These are phyloP conservation scores for Alectoria sarmentosa DNA, from an alignment of 495 filamentous ascomycete species.

Conservation along the genomic window DNA sequence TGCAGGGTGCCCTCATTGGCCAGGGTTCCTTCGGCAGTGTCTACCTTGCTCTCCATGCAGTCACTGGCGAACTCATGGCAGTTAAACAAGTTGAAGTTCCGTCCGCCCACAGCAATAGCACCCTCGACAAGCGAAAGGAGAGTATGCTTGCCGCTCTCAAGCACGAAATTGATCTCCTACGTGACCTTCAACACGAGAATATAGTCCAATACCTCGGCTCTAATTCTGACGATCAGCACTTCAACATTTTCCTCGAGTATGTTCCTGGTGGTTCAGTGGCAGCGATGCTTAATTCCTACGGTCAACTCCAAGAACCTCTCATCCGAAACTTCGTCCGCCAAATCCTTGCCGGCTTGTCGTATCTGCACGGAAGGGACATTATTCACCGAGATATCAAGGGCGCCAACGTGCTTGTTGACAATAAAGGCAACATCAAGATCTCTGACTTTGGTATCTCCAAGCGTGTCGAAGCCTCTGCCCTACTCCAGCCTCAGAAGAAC, in stretches of 20 bases:
- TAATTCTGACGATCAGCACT: constrained; percentile 78
- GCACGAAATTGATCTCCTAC: constrained; percentile 88
- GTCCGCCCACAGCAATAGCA: constrained; percentile 60
- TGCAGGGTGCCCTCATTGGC: constrained; percentile 96
- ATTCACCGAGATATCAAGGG: constrained; percentile 99
- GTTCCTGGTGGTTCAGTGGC: constrained; percentile 96
- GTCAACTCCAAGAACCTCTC: constrained; percentile 84
- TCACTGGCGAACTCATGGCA: constrained; percentile 95
- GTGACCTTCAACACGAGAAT: constrained; percentile 91
- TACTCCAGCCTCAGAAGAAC: constrained; percentile 48
- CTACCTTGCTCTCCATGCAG: constrained; percentile 90
- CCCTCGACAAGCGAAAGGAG: constrained; percentile 84
- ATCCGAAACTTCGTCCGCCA: constrained; percentile 96
- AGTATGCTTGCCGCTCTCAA: constrained; percentile 96
- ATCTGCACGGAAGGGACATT: constrained; percentile 90
- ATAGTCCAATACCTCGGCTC: constrained; percentile 98
- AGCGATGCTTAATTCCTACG: constrained; percentile 97
- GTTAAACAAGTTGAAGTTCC: constrained; percentile 98
- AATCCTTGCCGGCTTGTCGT: constrained; percentile 90
- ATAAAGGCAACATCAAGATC: constrained; percentile 98
- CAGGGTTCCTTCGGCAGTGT: constrained; percentile 97
- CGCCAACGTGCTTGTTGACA: constrained; percentile 97
- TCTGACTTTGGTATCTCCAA: constrained; percentile 99
- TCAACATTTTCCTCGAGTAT: constrained; percentile 99
- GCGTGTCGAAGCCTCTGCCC: constrained; percentile 75